Evolutionary conservation across 257 asterid genomes (phyloP).

Genomic region (Solanum lycopersicoides): DNA sequence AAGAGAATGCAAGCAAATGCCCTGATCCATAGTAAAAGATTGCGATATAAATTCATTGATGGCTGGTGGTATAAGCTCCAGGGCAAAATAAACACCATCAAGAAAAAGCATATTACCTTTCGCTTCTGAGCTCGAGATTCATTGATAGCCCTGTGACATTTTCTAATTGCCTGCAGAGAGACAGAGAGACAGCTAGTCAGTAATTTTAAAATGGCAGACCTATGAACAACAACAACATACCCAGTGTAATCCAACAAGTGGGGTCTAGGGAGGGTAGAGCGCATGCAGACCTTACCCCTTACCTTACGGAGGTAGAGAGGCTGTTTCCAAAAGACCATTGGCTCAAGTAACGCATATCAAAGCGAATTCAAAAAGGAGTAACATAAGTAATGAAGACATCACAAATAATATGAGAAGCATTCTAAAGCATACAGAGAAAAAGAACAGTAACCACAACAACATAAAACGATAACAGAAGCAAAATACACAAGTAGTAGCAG

Average conservation of each 20-base stretch:
- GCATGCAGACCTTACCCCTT: neutral
- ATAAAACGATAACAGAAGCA: neutral
- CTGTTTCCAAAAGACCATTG: neutral
- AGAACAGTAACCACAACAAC: neutral
- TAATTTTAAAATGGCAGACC: constrained; percentile 1
- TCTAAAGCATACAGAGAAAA: neutral
- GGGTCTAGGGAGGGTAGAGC: neutral
- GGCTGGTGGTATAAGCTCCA: neutral
- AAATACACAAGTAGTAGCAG: neutral
- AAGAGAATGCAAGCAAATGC: neutral
- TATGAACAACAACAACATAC: neutral
- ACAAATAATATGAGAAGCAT: neutral
- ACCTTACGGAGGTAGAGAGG: neutral
- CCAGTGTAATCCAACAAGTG: neutral
- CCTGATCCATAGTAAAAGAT: neutral
- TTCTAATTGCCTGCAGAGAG: constrained; percentile 71
- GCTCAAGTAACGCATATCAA: neutral
- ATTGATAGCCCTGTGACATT: constrained; percentile 85
- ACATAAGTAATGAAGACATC: neutral
- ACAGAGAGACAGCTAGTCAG: constrained; percentile 2
- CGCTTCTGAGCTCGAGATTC: constrained; percentile 95
- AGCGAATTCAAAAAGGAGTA: neutral
- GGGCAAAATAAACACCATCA: neutral
- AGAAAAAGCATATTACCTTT: constrained; percentile 50
- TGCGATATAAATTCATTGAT: neutral